A percentile compares a stretch with the other conserved stretches of the same genome.
Conservation (phyloP, 768 basidiomycete genomes). For the Aureoboletus auriporus region DNA sequence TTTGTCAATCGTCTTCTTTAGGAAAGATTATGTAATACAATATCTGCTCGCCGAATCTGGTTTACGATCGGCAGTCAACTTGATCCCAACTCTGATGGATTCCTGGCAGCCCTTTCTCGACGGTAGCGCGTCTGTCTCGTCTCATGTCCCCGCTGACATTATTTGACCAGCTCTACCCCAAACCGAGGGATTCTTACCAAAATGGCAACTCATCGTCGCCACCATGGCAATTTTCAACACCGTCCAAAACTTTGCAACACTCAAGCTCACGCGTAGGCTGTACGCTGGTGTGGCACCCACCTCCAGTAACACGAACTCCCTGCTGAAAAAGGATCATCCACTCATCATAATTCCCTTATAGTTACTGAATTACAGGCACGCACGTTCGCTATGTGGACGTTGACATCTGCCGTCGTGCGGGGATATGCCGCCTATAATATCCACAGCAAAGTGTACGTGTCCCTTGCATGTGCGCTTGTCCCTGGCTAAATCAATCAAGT, state of each 20-base stretch:
- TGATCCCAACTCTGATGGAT: constrained; percentile 4
- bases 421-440: constrained; percentile 90
- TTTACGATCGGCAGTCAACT: constrained; percentile 16
- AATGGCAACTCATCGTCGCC: constrained; percentile 85
- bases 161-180: constrained; percentile 54
- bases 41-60: constrained; percentile 1
- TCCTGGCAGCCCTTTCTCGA: constrained; percentile 20
- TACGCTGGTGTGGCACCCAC: constrained; percentile 50
- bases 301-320: constrained; percentile 30
- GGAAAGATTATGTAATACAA: constrained; percentile 28
- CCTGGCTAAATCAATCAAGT: constrained; percentile 37
- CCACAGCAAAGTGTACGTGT: constrained; percentile 67
- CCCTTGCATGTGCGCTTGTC: background rate
- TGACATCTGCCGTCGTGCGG: constrained; percentile 79
- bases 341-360: constrained; percentile 26
- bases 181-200: constrained; percentile 67
- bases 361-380: constrained; percentile 86
- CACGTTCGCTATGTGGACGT: constrained; percentile 89
- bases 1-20: constrained; percentile 11
- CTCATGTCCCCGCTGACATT: background rate
- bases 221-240: constrained; percentile 81
- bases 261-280: constrained; percentile 72
- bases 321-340: background rate
- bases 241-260: constrained; percentile 74
- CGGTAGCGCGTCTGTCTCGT: constrained; percentile 5